Evolutionary conservation across 2,329 filamentous ascomycete genomes (phyloP), one percentile per base, ranked within the genome.

Genomic region (Epichloe aotearoae): DNA sequence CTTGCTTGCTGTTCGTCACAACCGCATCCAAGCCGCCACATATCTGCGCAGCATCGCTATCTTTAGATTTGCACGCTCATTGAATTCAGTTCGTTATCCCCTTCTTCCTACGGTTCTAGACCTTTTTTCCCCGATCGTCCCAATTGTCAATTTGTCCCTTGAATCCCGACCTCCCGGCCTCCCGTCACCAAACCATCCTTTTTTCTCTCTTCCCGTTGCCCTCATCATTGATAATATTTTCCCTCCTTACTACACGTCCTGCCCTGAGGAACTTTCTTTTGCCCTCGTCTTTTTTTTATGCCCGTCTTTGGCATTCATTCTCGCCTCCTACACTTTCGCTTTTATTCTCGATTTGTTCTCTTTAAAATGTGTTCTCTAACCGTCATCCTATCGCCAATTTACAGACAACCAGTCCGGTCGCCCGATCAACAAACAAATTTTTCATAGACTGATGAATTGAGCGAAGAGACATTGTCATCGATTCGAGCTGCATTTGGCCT

Each of bases 321-420:
- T 57, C 51, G 52, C 54, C 58, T 58, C 60, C 49, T 54, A 57
- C 50, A 53, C 51, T 56, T 53, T 41, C 44, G 52, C 50, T 53
- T 54, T 53, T 56, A 50, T 52, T 57, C 56, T 54, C 54, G 55
- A 58, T 57, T 57, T 53, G 54, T 53, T 50, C n/a, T 15, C 42
- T 58, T 59, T 49, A 71, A 68, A 67, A 71, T 73, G 65, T 64
- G 65, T 67, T 70, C 66, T 79, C 76, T 79, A 78, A 79, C 75
- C 61, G 68, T 71, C 72, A 71, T 69, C 70, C 67, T 71, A 63
- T 70, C 66, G 69, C 68, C 52, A 69, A 73, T 68, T 65, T 72
- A 66, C 70, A 75, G 73, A 68, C 71, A 56, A 56, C 53, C 60
- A 57, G 53, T 56, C 60, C 55, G 59, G 36, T 56, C 53, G 50